Evolutionary conservation across 768 basidiomycete species (phyloP).

Genomic region (Lanmaoa pseudosensibilis): DNA sequence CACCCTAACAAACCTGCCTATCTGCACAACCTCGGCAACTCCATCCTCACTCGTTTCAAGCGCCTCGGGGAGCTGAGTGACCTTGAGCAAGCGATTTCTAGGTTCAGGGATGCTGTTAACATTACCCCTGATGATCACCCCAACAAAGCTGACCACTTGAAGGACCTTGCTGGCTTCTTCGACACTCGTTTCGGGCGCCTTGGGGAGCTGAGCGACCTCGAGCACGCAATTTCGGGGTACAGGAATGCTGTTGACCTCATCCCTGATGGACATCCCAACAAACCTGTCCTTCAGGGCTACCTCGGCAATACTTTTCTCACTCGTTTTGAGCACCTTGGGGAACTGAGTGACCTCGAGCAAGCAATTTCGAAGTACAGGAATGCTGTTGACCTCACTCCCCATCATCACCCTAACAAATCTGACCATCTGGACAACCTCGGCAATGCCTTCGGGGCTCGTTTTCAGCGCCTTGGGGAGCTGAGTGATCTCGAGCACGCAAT

Average conservation of each 20-base stretch:
- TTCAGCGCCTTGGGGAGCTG: not conserved
- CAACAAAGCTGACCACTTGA: not conserved
- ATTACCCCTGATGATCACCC: not conserved
- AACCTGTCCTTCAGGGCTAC: too few species aligned
- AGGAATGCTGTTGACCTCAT: not conserved
- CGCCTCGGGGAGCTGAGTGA: not conserved
- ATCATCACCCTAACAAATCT: not conserved
- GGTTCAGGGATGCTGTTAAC: not conserved
- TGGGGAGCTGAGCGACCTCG: not conserved
- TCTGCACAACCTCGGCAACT: not conserved
- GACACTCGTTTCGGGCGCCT: not conserved
- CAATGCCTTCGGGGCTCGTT: not conserved
- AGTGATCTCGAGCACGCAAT: not conserved
- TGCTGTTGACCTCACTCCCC: not conserved
- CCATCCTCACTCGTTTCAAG: not conserved
- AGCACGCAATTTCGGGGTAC: not conserved
- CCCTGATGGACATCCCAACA: not conserved
- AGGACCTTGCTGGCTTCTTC: not conserved
- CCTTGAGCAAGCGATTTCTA: not conserved
- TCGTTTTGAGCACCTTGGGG: slow-evolving; percentile 1
- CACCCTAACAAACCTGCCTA: not conserved
- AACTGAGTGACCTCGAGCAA: not conserved
- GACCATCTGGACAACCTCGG: not conserved
- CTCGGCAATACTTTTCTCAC: not conserved
- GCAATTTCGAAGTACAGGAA: not conserved